Conservation (phyloP, 1,284 basidiomycete species). For the Porodaedalea pini region DNA sequence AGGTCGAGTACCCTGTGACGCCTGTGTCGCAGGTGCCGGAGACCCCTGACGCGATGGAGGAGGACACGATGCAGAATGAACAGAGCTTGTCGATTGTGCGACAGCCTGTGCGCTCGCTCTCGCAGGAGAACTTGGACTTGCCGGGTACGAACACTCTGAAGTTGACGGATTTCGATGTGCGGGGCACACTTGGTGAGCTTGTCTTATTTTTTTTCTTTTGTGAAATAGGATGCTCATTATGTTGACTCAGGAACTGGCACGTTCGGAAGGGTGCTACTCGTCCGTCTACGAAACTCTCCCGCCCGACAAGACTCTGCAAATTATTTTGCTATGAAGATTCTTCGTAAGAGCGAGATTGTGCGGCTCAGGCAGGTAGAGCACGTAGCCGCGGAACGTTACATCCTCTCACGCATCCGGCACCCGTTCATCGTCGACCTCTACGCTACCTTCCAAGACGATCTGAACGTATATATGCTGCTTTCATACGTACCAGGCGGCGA, state of each 20-base stretch:
- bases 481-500: slow-evolving; percentile 98
- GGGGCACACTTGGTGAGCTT: slow-evolving; percentile 67
- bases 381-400: slow-evolving; percentile 95
- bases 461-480: slow-evolving; percentile 98
- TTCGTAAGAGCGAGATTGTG: slow-evolving; percentile 91
- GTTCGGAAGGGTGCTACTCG: slow-evolving; percentile 89
- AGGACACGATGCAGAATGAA: slow-evolving; percentile 10
- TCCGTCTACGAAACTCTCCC: slow-evolving; percentile 55
- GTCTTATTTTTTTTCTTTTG: background rate
- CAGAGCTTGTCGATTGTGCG: slow-evolving; percentile 22
- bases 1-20: slow-evolving; percentile 18
- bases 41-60: slow-evolving; percentile 18
- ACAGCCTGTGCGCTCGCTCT: slow-evolving; percentile 54
- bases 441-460: slow-evolving; percentile 93
- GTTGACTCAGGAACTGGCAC: slow-evolving; percentile 77
- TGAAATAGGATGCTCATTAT: background rate
- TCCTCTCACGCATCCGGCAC: slow-evolving; percentile 82
- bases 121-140: slow-evolving; percentile 54
- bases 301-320: slow-evolving; percentile 38
- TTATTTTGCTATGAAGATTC: slow-evolving; percentile 91
- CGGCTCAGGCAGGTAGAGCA: slow-evolving; percentile 97
- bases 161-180: slow-evolving; percentile 76
- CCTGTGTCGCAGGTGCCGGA: slow-evolving; percentile 16
- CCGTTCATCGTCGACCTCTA: slow-evolving; percentile 86
- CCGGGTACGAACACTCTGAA: slow-evolving; percentile 47